Percentiles rank a stretch among this genome's conserved stretches.
These are phyloP conservation scores for Neolentinus lepideus DNA, from an alignment of 1,284 basidiomycete genomes.

Conservation along the genomic window DNA sequence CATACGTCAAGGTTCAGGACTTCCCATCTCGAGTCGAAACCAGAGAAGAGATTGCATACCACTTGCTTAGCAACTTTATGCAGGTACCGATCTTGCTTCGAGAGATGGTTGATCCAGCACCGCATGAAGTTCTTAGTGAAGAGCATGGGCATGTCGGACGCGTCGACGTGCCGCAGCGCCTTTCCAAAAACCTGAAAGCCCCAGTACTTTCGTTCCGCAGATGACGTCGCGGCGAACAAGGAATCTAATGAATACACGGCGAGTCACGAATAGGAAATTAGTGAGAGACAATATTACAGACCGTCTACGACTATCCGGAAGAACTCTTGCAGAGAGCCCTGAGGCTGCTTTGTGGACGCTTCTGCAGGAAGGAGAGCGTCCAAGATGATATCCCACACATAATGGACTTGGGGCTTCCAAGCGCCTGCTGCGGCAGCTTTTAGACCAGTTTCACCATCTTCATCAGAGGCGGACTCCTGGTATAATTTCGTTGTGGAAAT, in stretches of 20 bases:
- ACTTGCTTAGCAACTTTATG: conserved; percentile 84
- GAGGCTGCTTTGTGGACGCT: conserved; percentile 27
- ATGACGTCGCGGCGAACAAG: conserved; percentile 79
- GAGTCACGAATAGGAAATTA: conserved; percentile 1
- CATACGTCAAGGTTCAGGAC: conserved; percentile 5
- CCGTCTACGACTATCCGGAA: conserved; percentile 89
- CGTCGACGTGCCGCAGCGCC: conserved; percentile 63
- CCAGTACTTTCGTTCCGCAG: conserved; percentile 90
- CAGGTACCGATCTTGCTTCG: conserved; percentile 79
- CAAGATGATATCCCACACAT: conserved; percentile 85
- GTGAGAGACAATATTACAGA: too few relatives aligned
- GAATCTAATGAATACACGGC: too few relatives aligned
- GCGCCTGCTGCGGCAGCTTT: conserved; percentile 31
- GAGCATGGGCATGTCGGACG: conserved; percentile 72
- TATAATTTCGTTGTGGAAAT: conserved; percentile 7
- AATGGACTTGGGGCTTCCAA: conserved; percentile 91
- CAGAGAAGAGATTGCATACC: conserved; percentile 32
- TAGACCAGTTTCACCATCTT: conserved; percentile 31
- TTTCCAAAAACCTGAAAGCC: conserved; percentile 91
- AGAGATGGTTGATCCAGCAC: conserved; percentile 93
- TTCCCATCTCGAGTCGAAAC: conserved; percentile 2
- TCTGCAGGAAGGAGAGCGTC: conserved; percentile 61
- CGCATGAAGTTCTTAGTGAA: conserved; percentile 97
- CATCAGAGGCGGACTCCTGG: conserved; percentile 55
- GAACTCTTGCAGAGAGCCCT: conserved; percentile 82